A percentile compares a stretch with the other conserved stretches of the same genome.
phyloP scores from a whole-genome alignment of 2,329 filamentous ascomycete species.

The Diaporthe ampelina region DNA sequence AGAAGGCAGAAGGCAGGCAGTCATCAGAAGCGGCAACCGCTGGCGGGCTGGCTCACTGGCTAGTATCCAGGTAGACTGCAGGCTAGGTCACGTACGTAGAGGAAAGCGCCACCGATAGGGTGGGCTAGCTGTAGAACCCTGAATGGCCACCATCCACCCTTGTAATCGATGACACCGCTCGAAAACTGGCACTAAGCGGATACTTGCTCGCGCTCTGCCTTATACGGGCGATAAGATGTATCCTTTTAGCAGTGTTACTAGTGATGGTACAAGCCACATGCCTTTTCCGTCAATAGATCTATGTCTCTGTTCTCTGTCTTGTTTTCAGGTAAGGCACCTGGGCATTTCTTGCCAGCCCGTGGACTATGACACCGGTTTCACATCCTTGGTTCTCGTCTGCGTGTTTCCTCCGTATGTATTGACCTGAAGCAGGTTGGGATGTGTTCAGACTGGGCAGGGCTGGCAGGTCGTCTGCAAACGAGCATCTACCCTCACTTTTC shows the following conservation, averaged over 20 bases:
- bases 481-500: not conserved
- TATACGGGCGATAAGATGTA: conserved; percentile 21
- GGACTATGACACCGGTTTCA: conserved; percentile 12
- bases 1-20: conserved; percentile 21
- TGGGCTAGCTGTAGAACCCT: conserved; percentile 10
- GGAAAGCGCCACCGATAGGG: conserved; percentile 28
- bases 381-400: not conserved
- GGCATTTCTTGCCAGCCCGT: not conserved
- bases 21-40: conserved; percentile 24
- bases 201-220: not conserved
- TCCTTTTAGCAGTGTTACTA: not conserved
- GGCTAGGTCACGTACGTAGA: conserved; percentile 37
- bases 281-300: conserved; percentile 31
- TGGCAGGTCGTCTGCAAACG: not conserved
- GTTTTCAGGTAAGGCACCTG: not conserved
- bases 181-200: not conserved
- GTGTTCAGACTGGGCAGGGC: not conserved
- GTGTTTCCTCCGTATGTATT: not conserved
- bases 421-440: not conserved
- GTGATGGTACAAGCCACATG: conserved; percentile 21
- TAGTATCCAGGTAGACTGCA: conserved; percentile 20
- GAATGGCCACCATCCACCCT: not conserved
- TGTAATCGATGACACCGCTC: not conserved
- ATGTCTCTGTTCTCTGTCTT: conserved; percentile 1
- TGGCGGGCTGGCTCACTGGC: not conserved